Evolutionary conservation across 306 rosid genomes (phyloP).

Genomic region (Cucumis sativus): Cucumber_9930_V3 NC_026659.2:11842501-11843000

Average conservation of each 20-base stretch:
- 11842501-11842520: too few relatives aligned
- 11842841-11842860: constrained; percentile 55
- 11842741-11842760: constrained; percentile 10
- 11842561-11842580: too few relatives aligned
- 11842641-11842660: too few relatives aligned
- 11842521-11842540: too few relatives aligned
- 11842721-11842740: background rate
- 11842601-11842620: too few relatives aligned
- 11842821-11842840: constrained; percentile 25
- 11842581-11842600: too few relatives aligned
- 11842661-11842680: too few relatives aligned
- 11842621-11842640: too few relatives aligned
- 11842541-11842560: too few relatives aligned
- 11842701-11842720: background rate
- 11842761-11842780: constrained; percentile 49
- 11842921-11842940: background rate
- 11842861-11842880: background rate
- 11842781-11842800: constrained; percentile 36
- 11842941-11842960: too few relatives aligned
- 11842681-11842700: background rate
- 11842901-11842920: background rate
- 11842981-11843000: background rate
- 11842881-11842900: background rate
- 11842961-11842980: too few relatives aligned
- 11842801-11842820: constrained; percentile 22